phyloP scores from a whole-genome alignment of 345 rosid species.

The Lumnitzera racemosa region DNA sequence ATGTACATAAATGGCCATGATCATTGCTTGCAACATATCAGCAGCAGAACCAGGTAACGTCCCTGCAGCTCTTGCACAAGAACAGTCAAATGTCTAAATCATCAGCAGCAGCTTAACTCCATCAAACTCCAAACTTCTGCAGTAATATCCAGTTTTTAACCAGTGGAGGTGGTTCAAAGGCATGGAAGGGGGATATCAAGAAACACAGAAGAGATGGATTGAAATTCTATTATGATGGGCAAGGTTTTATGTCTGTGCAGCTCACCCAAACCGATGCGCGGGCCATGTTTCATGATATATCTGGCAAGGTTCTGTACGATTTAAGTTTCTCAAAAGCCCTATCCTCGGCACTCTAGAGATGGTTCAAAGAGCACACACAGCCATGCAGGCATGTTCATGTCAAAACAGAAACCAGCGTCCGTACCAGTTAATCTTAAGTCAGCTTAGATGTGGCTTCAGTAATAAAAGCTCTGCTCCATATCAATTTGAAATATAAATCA shows the following conservation, averaged over 20 bases:
- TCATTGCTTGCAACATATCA: conserved; percentile 52
- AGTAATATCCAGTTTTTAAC: conserved; percentile 31
- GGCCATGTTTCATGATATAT: conserved; percentile 20
- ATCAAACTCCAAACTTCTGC: background rate
- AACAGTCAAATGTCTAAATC: background rate
- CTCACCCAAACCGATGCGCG: conserved; percentile 11
- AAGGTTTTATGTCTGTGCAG: conserved; percentile 31
- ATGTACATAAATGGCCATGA: conserved; percentile 58
- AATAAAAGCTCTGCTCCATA: too few species aligned
- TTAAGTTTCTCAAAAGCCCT: conserved; percentile 14
- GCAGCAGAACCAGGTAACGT: conserved; percentile 27
- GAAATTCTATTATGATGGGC: conserved; percentile 30
- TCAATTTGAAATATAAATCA: too few species aligned
- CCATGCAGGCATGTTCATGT: too few species aligned
- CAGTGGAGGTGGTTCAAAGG: conserved; percentile 45
- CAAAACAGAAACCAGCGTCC: too few species aligned
- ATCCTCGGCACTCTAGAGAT: background rate
- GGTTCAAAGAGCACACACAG: background rate
- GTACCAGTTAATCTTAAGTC: too few species aligned
- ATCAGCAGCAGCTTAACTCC: too few species aligned
- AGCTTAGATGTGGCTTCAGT: too few species aligned
- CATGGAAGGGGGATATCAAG: conserved; percentile 32
- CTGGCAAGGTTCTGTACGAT: conserved; percentile 19
- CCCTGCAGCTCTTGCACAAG: conserved; percentile 3
- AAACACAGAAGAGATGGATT: conserved; percentile 11